Percentiles rank a stretch among this genome's conserved stretches.
Conservation (phyloP, 31 red algal genomes). For the Porphyra umbilicalis region DNA sequence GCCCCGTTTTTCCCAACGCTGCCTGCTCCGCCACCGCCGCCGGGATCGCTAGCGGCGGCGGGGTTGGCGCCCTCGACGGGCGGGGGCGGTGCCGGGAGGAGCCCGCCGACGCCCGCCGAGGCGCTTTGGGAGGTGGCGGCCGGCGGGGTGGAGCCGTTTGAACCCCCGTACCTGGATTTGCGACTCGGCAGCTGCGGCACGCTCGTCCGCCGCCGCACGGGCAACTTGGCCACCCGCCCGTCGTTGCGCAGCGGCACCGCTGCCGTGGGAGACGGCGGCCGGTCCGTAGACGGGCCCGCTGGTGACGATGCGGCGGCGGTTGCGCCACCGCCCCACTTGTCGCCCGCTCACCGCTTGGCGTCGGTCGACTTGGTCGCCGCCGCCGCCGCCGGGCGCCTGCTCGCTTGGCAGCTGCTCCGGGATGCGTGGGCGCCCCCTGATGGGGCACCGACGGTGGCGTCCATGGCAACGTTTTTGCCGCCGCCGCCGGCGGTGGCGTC, state of each 20-base stretch:
- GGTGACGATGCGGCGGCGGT: background rate
- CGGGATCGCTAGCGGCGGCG: too few species aligned
- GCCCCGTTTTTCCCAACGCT: background rate
- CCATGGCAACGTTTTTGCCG: background rate
- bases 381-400: background rate
- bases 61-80: too few species aligned
- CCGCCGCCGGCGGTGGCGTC: background rate
- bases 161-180: background rate
- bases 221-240: background rate
- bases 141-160: background rate
- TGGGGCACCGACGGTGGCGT: background rate
- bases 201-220: background rate
- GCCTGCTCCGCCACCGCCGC: background rate
- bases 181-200: background rate
- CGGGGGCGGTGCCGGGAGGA: background rate
- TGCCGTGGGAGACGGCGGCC: background rate
- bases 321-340: background rate
- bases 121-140: background rate
- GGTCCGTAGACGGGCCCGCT: background rate
- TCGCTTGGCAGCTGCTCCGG: background rate
- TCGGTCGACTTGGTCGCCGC: background rate
- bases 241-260: background rate
- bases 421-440: background rate
- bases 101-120: background rate
- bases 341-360: background rate